Evolutionary conservation across 2,329 filamentous ascomycete genomes (phyloP).

Genomic region (Microdochium trichocladiopsis): DNA sequence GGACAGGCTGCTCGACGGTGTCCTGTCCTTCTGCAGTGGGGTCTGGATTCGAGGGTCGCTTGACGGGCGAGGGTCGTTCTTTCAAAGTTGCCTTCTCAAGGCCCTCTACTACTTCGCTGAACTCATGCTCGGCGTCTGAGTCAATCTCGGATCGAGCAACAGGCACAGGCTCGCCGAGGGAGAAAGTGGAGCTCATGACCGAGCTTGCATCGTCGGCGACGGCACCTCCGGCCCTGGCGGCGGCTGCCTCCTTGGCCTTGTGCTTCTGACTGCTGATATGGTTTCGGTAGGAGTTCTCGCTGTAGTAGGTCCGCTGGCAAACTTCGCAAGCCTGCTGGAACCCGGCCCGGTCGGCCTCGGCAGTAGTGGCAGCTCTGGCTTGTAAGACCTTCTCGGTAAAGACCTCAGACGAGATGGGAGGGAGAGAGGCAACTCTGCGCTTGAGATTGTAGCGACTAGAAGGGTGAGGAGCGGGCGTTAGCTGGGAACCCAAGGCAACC

Average conservation of each 20-base stretch:
- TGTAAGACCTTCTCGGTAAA: constrained; percentile 95
- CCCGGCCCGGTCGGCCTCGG: constrained; percentile 79
- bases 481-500: too few species aligned
- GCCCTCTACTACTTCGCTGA: constrained; percentile 69
- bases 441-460: constrained; percentile 89
- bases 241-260: constrained; percentile 56
- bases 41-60: constrained; percentile 45
- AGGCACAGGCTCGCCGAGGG: constrained; percentile 70
- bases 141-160: constrained; percentile 43
- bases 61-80: constrained; percentile 38
- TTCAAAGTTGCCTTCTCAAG: constrained; percentile 57
- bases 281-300: constrained; percentile 92
- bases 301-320: constrained; percentile 91
- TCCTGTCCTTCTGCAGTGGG: constrained; percentile 30
- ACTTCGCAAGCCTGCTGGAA: constrained; percentile 78
- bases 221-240: constrained; percentile 24
- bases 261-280: constrained; percentile 90
- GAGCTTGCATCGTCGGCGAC: constrained; percentile 64
- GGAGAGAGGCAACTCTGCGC: constrained; percentile 81
- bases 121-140: constrained; percentile 65
- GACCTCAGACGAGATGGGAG: constrained; percentile 83
- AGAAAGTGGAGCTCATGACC: constrained; percentile 85
- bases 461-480: background rate
- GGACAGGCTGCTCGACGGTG: constrained; percentile 38
- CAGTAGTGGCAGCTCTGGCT: constrained; percentile 76